Conservation (phyloP, 2,329 filamentous ascomycete genomes). For the Bipolaris bicolor region DNA sequence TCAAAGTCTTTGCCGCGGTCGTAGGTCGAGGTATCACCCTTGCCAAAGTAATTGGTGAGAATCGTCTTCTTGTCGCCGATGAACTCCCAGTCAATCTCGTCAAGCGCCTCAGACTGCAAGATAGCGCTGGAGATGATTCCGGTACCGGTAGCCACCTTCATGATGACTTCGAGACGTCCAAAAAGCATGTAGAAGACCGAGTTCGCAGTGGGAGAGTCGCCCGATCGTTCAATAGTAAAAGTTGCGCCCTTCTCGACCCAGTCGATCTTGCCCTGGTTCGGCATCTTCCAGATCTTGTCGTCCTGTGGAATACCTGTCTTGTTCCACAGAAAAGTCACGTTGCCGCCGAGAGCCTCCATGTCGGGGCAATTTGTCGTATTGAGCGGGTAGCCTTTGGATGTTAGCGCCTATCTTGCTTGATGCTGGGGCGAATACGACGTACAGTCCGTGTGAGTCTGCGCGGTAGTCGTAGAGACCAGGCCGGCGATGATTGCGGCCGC, state of each 20-base stretch:
- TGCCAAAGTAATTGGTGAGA: conserved; percentile 62
- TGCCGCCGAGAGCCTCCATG: conserved; percentile 72
- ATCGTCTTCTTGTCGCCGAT: conserved; percentile 50
- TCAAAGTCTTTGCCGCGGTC: conserved; percentile 52
- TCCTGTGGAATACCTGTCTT: conserved; percentile 52
- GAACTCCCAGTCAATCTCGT: conserved; percentile 62
- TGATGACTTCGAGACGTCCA: conserved; percentile 56
- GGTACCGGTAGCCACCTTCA: conserved; percentile 56
- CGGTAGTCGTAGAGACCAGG: conserved; percentile 57
- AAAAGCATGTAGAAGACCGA: conserved; percentile 65
- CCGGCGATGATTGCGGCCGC: conserved; percentile 46
- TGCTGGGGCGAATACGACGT: background rate
- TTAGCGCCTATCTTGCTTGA: background rate
- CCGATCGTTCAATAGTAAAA: conserved; percentile 73
- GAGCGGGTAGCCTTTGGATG: conserved; percentile 67
- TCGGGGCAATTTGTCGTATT: conserved; percentile 70
- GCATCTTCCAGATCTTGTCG: conserved; percentile 64
- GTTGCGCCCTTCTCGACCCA: conserved; percentile 69
- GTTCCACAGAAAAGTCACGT: conserved; percentile 60
- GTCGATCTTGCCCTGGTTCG: conserved; percentile 68
- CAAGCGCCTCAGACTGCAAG: conserved; percentile 58
- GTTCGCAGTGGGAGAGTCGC: conserved; percentile 78
- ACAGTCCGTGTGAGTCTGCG: conserved; percentile 76
- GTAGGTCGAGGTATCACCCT: conserved; percentile 60
- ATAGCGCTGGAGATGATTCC: conserved; percentile 60